Evolutionary conservation across 768 basidiomycete genomes (phyloP).

Genomic region (Suillus clintonianus): DNA sequence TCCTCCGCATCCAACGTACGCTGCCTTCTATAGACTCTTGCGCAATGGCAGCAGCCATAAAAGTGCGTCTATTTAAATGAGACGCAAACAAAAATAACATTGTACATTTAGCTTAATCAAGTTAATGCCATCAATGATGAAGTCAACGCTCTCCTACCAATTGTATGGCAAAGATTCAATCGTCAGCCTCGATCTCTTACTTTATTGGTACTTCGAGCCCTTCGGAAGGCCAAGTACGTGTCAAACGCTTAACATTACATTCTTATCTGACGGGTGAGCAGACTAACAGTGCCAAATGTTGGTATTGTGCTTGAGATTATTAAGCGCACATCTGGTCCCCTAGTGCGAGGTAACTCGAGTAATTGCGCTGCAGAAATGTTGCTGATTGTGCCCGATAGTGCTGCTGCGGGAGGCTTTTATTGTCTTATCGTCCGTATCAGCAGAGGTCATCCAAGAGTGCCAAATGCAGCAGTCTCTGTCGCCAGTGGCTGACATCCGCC

Average conservation of each 20-base stretch:
- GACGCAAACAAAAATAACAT: not conserved
- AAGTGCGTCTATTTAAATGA: constrained; percentile 18
- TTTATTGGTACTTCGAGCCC: constrained; percentile 21
- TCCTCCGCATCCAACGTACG: constrained; percentile 13
- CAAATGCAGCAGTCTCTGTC: constrained; percentile 10
- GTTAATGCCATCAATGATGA: not conserved
- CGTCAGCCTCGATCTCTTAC: not conserved
- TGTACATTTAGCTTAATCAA: not conserved
- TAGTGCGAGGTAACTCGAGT: constrained; percentile 25
- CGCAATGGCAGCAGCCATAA: constrained; percentile 16
- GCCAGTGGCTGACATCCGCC: constrained; percentile 51
- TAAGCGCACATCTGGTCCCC: constrained; percentile 18
- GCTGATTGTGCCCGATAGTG: constrained; percentile 27
- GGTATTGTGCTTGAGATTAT: constrained; percentile 28
- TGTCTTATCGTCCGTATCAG: constrained; percentile 27
- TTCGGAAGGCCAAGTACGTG: constrained; percentile 16
- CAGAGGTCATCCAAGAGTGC: constrained; percentile 19
- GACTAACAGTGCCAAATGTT: constrained; percentile 9
- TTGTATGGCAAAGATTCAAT: not conserved
- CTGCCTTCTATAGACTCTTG: constrained; percentile 12
- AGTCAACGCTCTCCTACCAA: not conserved
- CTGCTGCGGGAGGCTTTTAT: constrained; percentile 36
- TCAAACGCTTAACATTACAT: not conserved
- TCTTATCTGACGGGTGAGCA: not conserved
- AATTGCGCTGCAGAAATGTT: not conserved